Conservation (phyloP, 805 yeast genomes). For the Candida awuae region DNA sequence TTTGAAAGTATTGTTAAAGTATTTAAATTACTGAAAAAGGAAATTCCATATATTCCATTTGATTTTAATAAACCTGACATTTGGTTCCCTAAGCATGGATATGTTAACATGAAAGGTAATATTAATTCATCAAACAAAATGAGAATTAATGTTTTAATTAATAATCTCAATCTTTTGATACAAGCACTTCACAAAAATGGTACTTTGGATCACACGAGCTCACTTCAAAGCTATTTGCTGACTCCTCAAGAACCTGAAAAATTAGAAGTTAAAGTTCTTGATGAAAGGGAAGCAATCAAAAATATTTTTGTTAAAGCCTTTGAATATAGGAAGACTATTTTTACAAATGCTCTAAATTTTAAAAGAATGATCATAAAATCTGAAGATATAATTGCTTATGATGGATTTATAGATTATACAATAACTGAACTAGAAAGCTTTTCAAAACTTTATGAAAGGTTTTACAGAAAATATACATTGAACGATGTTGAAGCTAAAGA, state of each 20-base stretch:
- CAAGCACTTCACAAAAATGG: slow-evolving; percentile 28
- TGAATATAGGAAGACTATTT: neutral
- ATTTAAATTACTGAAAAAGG: slow-evolving; percentile 30
- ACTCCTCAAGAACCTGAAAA: slow-evolving; percentile 3
- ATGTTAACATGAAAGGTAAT: slow-evolving; percentile 18
- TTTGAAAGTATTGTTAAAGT: slow-evolving; percentile 29
- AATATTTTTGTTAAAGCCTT: neutral
- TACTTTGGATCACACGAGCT: slow-evolving; percentile 5
- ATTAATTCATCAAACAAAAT: slow-evolving; percentile 33
- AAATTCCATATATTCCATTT: slow-evolving; percentile 25
- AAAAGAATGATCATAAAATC: slow-evolving; percentile 19
- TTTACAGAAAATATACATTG: slow-evolving; percentile 25
- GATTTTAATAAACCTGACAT: slow-evolving; percentile 16
- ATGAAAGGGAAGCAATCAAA: slow-evolving; percentile 5
- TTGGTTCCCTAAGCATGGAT: slow-evolving; percentile 21
- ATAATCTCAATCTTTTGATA: slow-evolving; percentile 42
- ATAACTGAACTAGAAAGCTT: slow-evolving; percentile 33
- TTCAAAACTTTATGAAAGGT: slow-evolving; percentile 23
- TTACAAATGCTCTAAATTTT: neutral
- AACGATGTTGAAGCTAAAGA: slow-evolving; percentile 5
- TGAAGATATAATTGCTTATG: slow-evolving; percentile 37
- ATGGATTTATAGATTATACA: slow-evolving; percentile 41
- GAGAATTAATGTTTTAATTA: slow-evolving; percentile 39
- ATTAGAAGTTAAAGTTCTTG: neutral
- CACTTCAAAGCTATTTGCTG: slow-evolving; percentile 6